These are phyloP conservation scores for Coniella lustricola DNA, from an alignment of 2,329 filamentous ascomycete species.

Conservation along the genomic window DNA sequence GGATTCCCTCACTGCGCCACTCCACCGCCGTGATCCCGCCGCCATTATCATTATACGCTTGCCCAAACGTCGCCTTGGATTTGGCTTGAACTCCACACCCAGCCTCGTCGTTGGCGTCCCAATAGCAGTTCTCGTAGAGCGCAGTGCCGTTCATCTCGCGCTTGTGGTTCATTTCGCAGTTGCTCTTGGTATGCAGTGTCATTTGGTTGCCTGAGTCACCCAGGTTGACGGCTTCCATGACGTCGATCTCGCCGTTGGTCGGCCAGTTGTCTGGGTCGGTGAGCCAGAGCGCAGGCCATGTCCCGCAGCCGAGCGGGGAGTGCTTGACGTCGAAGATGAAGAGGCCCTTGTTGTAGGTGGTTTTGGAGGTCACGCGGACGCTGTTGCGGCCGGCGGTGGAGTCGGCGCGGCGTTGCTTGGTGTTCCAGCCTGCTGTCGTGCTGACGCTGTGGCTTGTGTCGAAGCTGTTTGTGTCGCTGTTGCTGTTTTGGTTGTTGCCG, in stretches of 20 bases:
- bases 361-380: constrained; percentile 55
- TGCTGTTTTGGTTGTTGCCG: not conserved
- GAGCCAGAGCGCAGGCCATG: constrained; percentile 62
- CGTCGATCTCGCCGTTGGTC: constrained; percentile 55
- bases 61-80: constrained; percentile 41
- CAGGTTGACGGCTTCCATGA: constrained; percentile 53
- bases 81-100: constrained; percentile 48
- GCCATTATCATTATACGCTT: constrained; percentile 42
- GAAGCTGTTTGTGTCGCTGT: not conserved
- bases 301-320: constrained; percentile 55
- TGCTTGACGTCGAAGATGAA: constrained; percentile 62
- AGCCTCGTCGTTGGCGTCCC: constrained; percentile 42
- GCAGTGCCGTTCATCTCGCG: constrained; percentile 44
- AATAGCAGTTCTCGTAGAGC: constrained; percentile 41
- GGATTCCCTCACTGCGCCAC: constrained; percentile 52
- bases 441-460: not conserved
- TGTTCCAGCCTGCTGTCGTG: not conserved
- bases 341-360: constrained; percentile 53
- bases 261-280: constrained; percentile 57
- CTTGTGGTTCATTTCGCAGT: constrained; percentile 45
- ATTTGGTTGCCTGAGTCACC: constrained; percentile 49
- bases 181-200: constrained; percentile 46
- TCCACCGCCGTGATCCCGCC: constrained; percentile 57
- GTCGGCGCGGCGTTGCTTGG: not conserved
- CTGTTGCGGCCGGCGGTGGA: constrained; percentile 55